These are phyloP conservation scores for Rhodomyrtus psidioides DNA, from an alignment of 441 rosid species.

Conservation along the genomic window DNA sequence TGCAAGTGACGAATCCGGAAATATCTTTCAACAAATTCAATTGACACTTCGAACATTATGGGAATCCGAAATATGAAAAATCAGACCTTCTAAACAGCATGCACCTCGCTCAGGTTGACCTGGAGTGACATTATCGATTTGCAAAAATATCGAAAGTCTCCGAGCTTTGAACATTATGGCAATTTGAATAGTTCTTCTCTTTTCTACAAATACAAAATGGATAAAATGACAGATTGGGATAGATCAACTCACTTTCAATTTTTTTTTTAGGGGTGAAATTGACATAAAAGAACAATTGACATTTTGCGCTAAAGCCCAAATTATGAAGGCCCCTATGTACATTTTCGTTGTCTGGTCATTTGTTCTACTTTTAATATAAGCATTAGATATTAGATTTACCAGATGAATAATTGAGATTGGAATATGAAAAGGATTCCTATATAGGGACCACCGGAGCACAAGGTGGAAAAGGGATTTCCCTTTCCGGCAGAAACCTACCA, in stretches of 20 bases:
- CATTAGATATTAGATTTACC: not conserved
- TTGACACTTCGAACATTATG: not conserved
- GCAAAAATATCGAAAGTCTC: not conserved
- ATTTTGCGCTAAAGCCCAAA: not conserved
- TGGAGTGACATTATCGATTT: not conserved
- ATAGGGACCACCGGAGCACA: not conserved
- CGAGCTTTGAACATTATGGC: not conserved
- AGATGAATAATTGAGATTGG: not conserved
- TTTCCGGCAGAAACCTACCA: not conserved
- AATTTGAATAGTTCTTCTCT: not conserved
- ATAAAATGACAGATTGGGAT: not conserved
- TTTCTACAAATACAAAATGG: not conserved
- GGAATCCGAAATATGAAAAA: not conserved
- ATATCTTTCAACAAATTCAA: not conserved
- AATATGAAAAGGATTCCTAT: not conserved
- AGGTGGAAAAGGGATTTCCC: not conserved
- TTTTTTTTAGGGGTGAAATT: not conserved
- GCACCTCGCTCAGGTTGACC: not conserved
- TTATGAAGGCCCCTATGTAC: not conserved
- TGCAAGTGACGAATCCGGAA: not conserved
- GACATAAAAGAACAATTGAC: not conserved
- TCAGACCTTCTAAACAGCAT: not conserved
- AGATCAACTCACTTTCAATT: not conserved
- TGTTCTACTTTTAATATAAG: not conserved
- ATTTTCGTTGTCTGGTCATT: not conserved